Percentiles rank a stretch among this genome's conserved stretches.
Conservation (phyloP, 352 stramenopile genomes). For the Globisporangium carolinianum region DNA sequence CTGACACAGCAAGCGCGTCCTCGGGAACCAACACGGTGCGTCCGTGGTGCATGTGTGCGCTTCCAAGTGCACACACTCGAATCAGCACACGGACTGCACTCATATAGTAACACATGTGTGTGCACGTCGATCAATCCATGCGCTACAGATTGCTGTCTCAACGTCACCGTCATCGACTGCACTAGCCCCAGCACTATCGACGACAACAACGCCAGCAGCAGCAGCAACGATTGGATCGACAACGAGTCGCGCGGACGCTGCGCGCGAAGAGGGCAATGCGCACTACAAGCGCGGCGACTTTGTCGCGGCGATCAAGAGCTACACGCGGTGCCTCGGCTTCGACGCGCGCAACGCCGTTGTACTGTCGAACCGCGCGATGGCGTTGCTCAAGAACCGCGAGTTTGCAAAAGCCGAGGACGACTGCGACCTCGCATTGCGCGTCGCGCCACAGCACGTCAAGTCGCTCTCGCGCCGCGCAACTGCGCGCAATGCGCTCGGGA, state of each 20-base stretch:
- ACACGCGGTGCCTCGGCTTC: constrained; percentile 81
- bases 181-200: neutral
- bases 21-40: no score
- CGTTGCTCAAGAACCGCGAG: constrained; percentile 82
- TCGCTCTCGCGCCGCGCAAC: constrained; percentile 80
- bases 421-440: constrained; percentile 74
- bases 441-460: constrained; percentile 82
- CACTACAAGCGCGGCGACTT: constrained; percentile 86
- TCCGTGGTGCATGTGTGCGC: no score
- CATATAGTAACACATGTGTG: no score
- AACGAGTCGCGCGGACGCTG: constrained; percentile 45
- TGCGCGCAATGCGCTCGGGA: constrained; percentile 76
- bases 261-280: constrained; percentile 90
- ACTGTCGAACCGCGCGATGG: constrained; percentile 89
- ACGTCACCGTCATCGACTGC: neutral
- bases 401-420: constrained; percentile 87
- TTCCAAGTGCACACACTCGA: no score
- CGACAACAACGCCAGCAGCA: neutral
- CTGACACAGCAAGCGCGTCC: no score
- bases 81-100: no score
- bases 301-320: constrained; percentile 84
- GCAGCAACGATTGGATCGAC: neutral
- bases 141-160: no score
- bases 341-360: constrained; percentile 65
- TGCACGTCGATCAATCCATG: no score